These are phyloP conservation scores for Marsdenia floribunda DNA, from an alignment of 257 asterid species.

Conservation along the genomic window DNA sequence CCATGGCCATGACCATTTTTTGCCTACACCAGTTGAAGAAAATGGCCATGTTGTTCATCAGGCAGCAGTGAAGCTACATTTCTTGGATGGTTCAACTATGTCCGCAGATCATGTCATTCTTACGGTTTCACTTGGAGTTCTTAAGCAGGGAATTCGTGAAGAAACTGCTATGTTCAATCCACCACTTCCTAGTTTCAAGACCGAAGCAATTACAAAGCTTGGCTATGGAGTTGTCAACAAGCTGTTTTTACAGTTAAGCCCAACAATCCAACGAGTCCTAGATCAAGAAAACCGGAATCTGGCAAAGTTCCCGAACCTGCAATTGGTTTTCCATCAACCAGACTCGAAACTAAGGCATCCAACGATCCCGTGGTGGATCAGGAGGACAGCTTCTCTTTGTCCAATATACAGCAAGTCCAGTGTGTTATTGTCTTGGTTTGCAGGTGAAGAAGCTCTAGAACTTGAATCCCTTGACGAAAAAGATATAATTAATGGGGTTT, in stretches of 20 bases:
- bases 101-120: conserved; percentile 69
- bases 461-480: conserved; percentile 54
- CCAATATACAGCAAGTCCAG: conserved; percentile 59
- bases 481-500: conserved; percentile 55
- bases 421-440: conserved; percentile 60
- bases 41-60: conserved; percentile 21
- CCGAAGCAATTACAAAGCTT: conserved; percentile 56
- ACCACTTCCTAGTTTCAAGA: conserved; percentile 54
- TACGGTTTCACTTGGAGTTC: conserved; percentile 78
- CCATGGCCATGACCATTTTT: background rate
- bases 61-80: conserved; percentile 56
- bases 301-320: conserved; percentile 45
- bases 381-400: conserved; percentile 48
- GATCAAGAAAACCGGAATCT: conserved; percentile 10
- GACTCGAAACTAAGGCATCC: conserved; percentile 28
- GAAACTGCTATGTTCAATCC: conserved; percentile 53
- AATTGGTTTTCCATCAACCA: conserved; percentile 58
- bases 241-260: conserved; percentile 49
- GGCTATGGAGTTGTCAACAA: conserved; percentile 84
- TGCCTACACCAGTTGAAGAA: conserved; percentile 5
- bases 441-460: conserved; percentile 76
- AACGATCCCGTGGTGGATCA: conserved; percentile 67
- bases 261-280: background rate
- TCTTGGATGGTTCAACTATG: conserved; percentile 51
- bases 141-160: conserved; percentile 45